A percentile compares a stretch with the other conserved stretches of the same genome.
phyloP scores from a whole-genome alignment of 495 filamentous ascomycete species.

The Cetradonia linearis region DNA sequence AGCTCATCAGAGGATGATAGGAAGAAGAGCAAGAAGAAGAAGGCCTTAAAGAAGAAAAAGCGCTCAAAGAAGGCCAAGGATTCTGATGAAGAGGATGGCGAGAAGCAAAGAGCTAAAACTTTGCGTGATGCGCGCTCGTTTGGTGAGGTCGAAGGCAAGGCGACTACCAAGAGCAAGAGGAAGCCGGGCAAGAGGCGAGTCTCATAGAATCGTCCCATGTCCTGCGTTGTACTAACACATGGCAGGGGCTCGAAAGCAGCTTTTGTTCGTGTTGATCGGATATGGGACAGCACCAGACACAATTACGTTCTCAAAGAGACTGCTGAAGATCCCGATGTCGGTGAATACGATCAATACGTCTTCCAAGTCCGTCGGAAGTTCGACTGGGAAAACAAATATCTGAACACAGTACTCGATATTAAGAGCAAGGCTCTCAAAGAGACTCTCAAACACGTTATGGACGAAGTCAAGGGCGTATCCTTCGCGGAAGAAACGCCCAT shows the following conservation, averaged over 20 bases:
- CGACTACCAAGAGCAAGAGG: slow-evolving; percentile 27
- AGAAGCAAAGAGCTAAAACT: neutral
- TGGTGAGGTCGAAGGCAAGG: neutral
- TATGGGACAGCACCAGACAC: slow-evolving; percentile 70
- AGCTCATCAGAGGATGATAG: slow-evolving; percentile 26
- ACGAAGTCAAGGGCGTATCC: slow-evolving; percentile 70
- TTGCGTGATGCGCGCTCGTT: neutral
- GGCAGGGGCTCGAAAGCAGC: slow-evolving; percentile 57
- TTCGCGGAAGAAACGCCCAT: slow-evolving; percentile 71
- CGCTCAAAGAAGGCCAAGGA: slow-evolving; percentile 21
- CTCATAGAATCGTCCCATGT: neutral
- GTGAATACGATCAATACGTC: slow-evolving; percentile 75
- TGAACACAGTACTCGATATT: slow-evolving; percentile 70
- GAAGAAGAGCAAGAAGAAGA: slow-evolving; percentile 32
- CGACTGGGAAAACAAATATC: slow-evolving; percentile 80
- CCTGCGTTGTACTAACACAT: neutral
- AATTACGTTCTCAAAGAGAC: slow-evolving; percentile 78
- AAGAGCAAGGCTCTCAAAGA: slow-evolving; percentile 73
- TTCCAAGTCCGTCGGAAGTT: slow-evolving; percentile 82
- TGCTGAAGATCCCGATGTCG: slow-evolving; percentile 55
- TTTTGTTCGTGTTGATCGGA: slow-evolving; percentile 79
- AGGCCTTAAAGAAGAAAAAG: slow-evolving; percentile 25
- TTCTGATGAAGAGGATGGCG: slow-evolving; percentile 13
- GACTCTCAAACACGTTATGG: slow-evolving; percentile 63
- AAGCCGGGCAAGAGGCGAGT: slow-evolving; percentile 21